Evolutionary conservation across 176 grass and related monocot genomes (phyloP), one percentile per base, ranked within the genome.

Genomic region (Coix lacrymajobi): DNA sequence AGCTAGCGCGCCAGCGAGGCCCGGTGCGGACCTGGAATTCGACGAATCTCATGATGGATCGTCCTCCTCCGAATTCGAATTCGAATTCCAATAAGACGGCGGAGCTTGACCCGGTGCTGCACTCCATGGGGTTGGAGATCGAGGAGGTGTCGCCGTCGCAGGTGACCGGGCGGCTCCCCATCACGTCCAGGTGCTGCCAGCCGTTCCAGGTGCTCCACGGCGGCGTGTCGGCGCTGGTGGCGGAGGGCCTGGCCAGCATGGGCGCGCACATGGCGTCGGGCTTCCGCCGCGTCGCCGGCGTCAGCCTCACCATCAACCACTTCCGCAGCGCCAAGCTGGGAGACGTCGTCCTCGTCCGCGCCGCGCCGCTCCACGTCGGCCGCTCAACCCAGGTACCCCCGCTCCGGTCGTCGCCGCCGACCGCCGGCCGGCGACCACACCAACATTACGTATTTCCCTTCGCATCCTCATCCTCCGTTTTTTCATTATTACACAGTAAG

Each of bases 261-360:
- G 94, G 94, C 12, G 91, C 94, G 4, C 94, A 97, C 91, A 87
- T 97, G 86, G 94, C 94, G 11, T 97, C 91, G 1, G 91, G 89
- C 0, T 93, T 66, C 86, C 37, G 34, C 3, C 91, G 94, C 63
- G 91, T 97, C 3, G 94, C 94, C 70, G 91, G 94, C 6, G 71
- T 97, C 14, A 87, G 91, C 33, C 87, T 97, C 30, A 93, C 67
- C 87, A 93, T 97, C 91, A 97, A 93, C 89, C 94, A 97, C 83
- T 92, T 93, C 76, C 87, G 87, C 61, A 89, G 87, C 80, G 94
- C 91, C 45, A 7, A 25, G 43, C 15, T 93, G 43, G 91, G 91
- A 19, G 94, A 97, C 73, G 62, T 87, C 46, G 87, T 97, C 61
- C 75, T 89, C 70, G 94, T 69, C 7, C 80, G 92, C 69, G 94